These are phyloP conservation scores for Sclerotinia minor DNA, from an alignment of 2,329 filamentous ascomycete species.

Conservation along the genomic window DNA sequence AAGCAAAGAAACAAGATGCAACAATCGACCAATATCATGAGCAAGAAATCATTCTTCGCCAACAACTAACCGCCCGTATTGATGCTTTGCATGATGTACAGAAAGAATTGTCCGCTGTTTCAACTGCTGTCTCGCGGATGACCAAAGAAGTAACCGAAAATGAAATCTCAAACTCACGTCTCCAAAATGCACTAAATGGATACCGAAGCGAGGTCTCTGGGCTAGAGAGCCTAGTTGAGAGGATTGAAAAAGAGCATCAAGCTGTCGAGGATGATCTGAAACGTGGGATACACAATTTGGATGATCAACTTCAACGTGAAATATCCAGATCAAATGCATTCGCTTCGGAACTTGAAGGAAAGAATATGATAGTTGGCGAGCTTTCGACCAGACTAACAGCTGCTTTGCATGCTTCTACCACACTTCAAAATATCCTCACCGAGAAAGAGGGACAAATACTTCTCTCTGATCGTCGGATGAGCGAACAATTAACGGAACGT, in stretches of 20 bases:
- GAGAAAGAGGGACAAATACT: constrained; percentile 26
- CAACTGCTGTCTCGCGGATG: constrained; percentile 27
- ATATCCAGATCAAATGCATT: constrained; percentile 40
- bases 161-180: constrained; percentile 51
- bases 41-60: constrained; percentile 55
- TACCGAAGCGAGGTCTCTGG: constrained; percentile 56
- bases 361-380: constrained; percentile 44
- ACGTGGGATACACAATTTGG: constrained; percentile 28
- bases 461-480: constrained; percentile 41
- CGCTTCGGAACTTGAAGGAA: constrained; percentile 41
- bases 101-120: constrained; percentile 44
- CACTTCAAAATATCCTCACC: constrained; percentile 43
- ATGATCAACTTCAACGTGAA: constrained; percentile 43
- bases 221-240: constrained; percentile 53
- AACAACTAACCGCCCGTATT: constrained; percentile 56
- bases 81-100: constrained; percentile 52
- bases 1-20: constrained; percentile 51
- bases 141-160: constrained; percentile 36
- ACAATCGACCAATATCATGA: constrained; percentile 61
- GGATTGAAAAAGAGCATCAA: constrained; percentile 47
- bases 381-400: constrained; percentile 50
- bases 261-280: constrained; percentile 27
- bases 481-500: constrained; percentile 50
- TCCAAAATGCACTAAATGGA: constrained; percentile 53
- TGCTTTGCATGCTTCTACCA: constrained; percentile 45